A percentile compares a stretch with the other conserved stretches of the same genome.
Conservation (phyloP, 352 stramenopile species). For the Globisporangium barbulae region DNA sequence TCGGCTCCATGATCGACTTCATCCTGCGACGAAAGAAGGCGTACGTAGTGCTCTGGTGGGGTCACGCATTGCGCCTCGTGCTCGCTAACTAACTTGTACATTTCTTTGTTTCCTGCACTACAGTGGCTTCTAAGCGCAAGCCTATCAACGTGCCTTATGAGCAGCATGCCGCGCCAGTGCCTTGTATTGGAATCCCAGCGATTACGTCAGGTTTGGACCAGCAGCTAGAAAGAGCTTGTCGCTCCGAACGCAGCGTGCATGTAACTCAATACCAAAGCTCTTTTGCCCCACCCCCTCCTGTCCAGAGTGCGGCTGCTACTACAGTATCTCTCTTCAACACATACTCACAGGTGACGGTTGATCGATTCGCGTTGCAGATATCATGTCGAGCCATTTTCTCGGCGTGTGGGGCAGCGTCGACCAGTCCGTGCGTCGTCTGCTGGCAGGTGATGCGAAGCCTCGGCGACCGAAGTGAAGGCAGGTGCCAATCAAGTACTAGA, state of each 20-base stretch:
- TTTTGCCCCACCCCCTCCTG: not conserved
- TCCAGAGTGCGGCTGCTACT: no score
- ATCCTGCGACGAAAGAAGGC: slow-evolving; percentile 80
- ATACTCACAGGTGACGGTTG: no score
- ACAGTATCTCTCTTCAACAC: no score
- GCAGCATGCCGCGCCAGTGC: not conserved
- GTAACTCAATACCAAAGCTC: slow-evolving; percentile 9
- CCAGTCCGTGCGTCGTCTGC: no score
- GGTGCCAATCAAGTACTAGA: no score
- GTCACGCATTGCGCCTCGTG: not conserved
- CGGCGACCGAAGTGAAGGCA: no score
- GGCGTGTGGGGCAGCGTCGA: no score
- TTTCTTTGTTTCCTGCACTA: slow-evolving; percentile 3
- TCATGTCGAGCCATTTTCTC: no score
- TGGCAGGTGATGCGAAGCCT: no score
- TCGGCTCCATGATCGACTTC: slow-evolving; percentile 84
- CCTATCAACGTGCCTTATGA: not conserved
- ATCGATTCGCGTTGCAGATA: no score
- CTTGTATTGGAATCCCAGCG: not conserved
- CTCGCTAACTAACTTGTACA: not conserved
- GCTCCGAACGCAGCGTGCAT: not conserved
- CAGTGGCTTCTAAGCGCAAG: slow-evolving; percentile 24
- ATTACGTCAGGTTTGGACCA: not conserved
- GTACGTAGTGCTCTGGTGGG: slow-evolving; percentile 33
- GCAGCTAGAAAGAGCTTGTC: slow-evolving; percentile 3